Percentiles rank a stretch among this genome's conserved stretches.
Evolutionary conservation across 257 asterid species (phyloP).

Genomic region (Solanum okadae): DNA sequence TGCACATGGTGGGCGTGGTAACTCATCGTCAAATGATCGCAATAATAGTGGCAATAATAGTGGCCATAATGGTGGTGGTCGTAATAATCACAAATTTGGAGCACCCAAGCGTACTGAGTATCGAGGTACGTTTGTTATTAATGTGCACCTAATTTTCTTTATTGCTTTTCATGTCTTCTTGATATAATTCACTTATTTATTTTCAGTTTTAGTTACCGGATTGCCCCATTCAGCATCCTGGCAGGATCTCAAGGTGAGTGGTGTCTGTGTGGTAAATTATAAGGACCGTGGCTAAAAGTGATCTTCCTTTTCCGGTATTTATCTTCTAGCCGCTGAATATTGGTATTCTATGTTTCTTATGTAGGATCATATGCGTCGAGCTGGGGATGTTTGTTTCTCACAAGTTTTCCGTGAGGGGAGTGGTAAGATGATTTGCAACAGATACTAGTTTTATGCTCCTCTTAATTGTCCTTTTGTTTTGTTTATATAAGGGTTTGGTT

Average conservation of each 20-base stretch:
- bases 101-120: conserved; percentile 84
- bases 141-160: not conserved
- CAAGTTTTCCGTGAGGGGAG: conserved; percentile 93
- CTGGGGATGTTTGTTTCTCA: conserved; percentile 98
- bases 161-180: not conserved
- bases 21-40: conserved; percentile 70
- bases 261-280: not conserved
- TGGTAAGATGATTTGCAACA: conserved; percentile 40
- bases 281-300: not conserved
- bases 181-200: conserved; percentile 3
- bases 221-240: conserved; percentile 96
- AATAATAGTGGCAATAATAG: conserved; percentile 32
- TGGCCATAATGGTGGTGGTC: conserved; percentile 26
- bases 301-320: not conserved
- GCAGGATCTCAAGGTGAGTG: conserved; percentile 93
- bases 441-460: not conserved
- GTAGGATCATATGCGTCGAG: conserved; percentile 99
- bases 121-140: conserved; percentile 36
- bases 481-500: not conserved
- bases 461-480: not conserved
- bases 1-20: conserved; percentile 98
- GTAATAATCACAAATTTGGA: conserved; percentile 86
- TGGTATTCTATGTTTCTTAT: conserved; percentile 7
- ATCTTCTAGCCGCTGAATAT: not conserved
- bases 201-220: conserved; percentile 70